Percentiles rank a stretch among this genome's conserved stretches.
These are phyloP conservation scores for Backusella macrospora DNA, from an alignment of 192 early-diverging fungal species.

Conservation along the genomic window DNA sequence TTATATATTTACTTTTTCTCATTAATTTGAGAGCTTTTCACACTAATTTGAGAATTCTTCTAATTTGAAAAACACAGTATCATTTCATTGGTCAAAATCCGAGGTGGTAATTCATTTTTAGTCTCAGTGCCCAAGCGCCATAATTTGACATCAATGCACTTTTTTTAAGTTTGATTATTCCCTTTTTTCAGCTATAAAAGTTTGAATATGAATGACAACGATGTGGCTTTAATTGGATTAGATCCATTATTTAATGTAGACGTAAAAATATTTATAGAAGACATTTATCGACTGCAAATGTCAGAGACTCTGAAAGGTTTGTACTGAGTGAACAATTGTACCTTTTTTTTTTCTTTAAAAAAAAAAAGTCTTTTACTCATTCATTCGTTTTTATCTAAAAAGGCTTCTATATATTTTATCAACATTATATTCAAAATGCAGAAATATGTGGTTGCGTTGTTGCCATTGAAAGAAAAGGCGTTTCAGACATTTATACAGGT, in stretches of 20 bases:
- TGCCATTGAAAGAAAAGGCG: not conserved
- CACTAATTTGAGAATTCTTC: too few relatives aligned
- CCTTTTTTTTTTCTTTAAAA: not conserved
- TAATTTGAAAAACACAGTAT: too few relatives aligned
- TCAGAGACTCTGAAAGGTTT: not conserved
- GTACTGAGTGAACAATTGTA: not conserved
- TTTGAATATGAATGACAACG: not conserved
- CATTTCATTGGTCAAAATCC: too few relatives aligned
- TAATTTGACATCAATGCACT: not conserved
- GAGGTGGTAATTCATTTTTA: too few relatives aligned
- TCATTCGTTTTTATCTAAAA: not conserved
- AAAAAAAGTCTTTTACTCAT: not conserved
- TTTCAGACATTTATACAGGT: not conserved
- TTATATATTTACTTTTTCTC: too few relatives aligned
- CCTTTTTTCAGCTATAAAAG: too few relatives aligned
- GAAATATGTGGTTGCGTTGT: not conserved
- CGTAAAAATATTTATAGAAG: not conserved
- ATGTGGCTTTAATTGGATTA: not conserved
- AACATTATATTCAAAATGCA: not conserved
- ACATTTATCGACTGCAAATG: not conserved
- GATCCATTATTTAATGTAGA: not conserved
- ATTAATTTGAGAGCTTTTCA: too few relatives aligned
- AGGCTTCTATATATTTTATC: not conserved
- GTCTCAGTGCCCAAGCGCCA: too few relatives aligned
- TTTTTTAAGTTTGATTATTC: not conserved